These are phyloP conservation scores for Cyclospora cayetanensis DNA, from an alignment of 169 alveolate species.

Conservation along the genomic window DNA sequence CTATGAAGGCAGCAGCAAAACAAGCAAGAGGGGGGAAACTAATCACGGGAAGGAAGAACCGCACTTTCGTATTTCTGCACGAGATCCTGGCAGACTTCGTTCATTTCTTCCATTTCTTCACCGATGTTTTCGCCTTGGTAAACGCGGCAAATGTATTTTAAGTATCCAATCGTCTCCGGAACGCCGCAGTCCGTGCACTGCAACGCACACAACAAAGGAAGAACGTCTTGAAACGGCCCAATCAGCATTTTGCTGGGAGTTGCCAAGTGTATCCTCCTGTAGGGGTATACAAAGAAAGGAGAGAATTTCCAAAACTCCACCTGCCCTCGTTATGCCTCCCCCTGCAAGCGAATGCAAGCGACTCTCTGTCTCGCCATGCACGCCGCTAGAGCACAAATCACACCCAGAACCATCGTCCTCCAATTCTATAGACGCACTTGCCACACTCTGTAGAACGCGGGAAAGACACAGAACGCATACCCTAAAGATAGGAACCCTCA, in stretches of 20 bases:
- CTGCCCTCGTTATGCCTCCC: too few species aligned
- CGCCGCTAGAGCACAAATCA: too few species aligned
- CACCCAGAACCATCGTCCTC: too few species aligned
- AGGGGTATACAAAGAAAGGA: too few species aligned
- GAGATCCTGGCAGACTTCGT: conserved; percentile 71
- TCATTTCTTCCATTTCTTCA: conserved; percentile 71
- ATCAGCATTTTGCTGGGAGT: too few species aligned
- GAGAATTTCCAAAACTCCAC: too few species aligned
- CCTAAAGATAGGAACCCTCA: conserved; percentile 86
- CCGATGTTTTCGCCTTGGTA: conserved; percentile 69
- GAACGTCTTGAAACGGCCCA: too few species aligned
- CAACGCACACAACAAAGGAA: not conserved
- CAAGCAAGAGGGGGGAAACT: not conserved
- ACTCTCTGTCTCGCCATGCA: too few species aligned
- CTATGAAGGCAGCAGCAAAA: not conserved
- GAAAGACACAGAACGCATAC: not conserved
- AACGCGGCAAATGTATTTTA: conserved; percentile 85
- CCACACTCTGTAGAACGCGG: too few species aligned
- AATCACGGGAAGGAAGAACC: not conserved
- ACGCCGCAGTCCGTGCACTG: conserved; percentile 87
- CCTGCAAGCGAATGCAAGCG: too few species aligned
- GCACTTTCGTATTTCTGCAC: conserved; percentile 38
- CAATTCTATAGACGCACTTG: not conserved
- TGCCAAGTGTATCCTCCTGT: too few species aligned
- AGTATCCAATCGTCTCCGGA: conserved; percentile 90